A percentile compares a stretch with the other conserved stretches of the same genome.
Conservation (phyloP, 148 eudicot species). For the Amaranthus palmeri region DNA sequence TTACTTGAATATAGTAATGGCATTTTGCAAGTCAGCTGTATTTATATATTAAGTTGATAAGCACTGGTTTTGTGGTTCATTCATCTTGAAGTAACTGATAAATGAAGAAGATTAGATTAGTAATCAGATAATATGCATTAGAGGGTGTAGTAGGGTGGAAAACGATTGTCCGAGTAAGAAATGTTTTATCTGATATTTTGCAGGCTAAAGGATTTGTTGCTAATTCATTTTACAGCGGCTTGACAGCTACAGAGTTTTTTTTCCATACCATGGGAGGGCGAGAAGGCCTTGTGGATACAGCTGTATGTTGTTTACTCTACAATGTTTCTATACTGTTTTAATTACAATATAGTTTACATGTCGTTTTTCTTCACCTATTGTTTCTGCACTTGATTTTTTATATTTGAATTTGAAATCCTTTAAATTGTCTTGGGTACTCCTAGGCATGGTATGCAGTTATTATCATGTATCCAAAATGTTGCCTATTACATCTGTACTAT, state of each 20-base stretch:
- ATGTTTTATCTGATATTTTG: constrained; percentile 19
- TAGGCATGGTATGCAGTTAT: neutral
- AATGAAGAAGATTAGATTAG: neutral
- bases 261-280: constrained; percentile 99
- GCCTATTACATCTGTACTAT: neutral
- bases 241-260: constrained; percentile 92
- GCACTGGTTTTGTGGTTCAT: too few species aligned
- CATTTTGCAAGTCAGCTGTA: neutral
- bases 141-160: neutral
- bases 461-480: neutral
- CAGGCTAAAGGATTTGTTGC: constrained; percentile 99
- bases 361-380: neutral
- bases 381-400: constrained; percentile 1
- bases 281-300: constrained; percentile 99
- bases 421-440: neutral
- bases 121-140: neutral
- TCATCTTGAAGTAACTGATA: too few species aligned
- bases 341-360: constrained; percentile 1
- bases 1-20: neutral
- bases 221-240: constrained; percentile 86
- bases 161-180: constrained; percentile 1
- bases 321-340: neutral
- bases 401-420: neutral
- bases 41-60: too few species aligned
- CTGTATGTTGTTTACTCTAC: constrained; percentile 51